These are phyloP conservation scores for Penicillium sumatraense DNA, from an alignment of 2,329 filamentous ascomycete genomes.

Conservation along the genomic window DNA sequence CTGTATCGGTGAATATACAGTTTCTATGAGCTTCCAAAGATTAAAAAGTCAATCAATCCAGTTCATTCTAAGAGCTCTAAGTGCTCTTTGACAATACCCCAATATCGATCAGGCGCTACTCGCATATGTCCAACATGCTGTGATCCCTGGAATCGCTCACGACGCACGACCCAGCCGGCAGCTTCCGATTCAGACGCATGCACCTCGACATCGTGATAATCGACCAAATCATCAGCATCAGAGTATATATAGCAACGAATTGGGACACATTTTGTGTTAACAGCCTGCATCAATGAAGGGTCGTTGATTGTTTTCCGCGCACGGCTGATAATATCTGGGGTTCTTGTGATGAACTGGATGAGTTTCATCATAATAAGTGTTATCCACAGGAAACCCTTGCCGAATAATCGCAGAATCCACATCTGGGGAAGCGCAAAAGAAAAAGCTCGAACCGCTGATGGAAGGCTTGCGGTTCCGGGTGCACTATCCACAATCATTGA, in stretches of 20 bases:
- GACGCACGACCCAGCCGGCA: conserved; percentile 37
- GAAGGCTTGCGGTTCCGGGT: conserved; percentile 43
- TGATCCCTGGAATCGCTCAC: conserved; percentile 42
- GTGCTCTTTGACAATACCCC: conserved; percentile 38
- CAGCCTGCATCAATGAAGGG: conserved; percentile 21
- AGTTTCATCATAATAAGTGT: conserved; percentile 27
- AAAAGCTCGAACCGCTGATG: conserved; percentile 35
- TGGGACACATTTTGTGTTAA: conserved; percentile 9
- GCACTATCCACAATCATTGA: conserved; percentile 53
- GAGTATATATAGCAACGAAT: conserved; percentile 47
- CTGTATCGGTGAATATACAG: neutral
- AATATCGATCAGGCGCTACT: conserved; percentile 43
- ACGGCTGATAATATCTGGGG: conserved; percentile 31
- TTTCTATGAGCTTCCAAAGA: too few species aligned
- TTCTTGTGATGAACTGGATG: conserved; percentile 20
- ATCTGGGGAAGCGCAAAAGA: conserved; percentile 40
- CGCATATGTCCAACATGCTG: conserved; percentile 48
- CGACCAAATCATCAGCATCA: conserved; percentile 42
- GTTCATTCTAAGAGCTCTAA: conserved; percentile 11
- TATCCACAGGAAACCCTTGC: conserved; percentile 30
- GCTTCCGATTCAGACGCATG: conserved; percentile 40
- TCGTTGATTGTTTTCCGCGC: conserved; percentile 40
- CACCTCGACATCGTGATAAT: conserved; percentile 41
- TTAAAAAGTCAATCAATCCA: neutral
- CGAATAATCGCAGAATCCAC: conserved; percentile 34